phyloP scores from a whole-genome alignment of 2,329 filamentous ascomycete species.

The Plectosphaerella plurivora region DNA sequence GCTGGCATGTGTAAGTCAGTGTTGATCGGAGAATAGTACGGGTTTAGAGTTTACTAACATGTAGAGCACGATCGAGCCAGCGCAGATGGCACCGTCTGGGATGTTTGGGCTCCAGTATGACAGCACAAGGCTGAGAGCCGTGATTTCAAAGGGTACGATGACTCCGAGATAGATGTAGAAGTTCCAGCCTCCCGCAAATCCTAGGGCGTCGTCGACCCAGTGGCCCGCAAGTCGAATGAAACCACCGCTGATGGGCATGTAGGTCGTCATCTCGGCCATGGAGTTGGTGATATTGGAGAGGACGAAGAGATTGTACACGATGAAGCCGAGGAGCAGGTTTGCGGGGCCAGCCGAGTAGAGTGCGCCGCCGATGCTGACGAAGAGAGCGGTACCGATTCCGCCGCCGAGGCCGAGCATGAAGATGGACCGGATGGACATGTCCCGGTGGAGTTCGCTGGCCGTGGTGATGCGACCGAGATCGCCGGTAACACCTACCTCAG shows the following conservation, averaged over 20 bases:
- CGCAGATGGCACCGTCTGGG: conserved; percentile 16
- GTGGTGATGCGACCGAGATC: neutral
- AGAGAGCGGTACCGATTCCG: conserved; percentile 1
- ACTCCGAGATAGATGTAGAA: conserved; percentile 47
- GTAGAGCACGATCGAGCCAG: conserved; percentile 4
- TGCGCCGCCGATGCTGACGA: conserved; percentile 2
- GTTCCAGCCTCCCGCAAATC: conserved; percentile 44
- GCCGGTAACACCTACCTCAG: neutral
- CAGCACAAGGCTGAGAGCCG: conserved; percentile 32
- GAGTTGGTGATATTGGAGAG: conserved; percentile 37
- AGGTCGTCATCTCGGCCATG: conserved; percentile 14
- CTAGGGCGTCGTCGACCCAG: conserved; percentile 44
- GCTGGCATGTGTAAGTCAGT: neutral
- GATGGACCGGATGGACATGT: conserved; percentile 5
- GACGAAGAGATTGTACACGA: conserved; percentile 9
- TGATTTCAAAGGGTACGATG: conserved; percentile 47
- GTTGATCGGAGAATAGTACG: neutral
- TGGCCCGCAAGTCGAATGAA: conserved; percentile 45
- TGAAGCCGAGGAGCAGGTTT: conserved; percentile 9
- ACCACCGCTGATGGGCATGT: conserved; percentile 38
- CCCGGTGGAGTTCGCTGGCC: conserved; percentile 4
- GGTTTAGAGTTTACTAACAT: neutral
- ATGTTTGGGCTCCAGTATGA: conserved; percentile 29
- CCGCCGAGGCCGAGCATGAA: conserved; percentile 4
- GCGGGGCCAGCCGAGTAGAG: conserved; percentile 19